Evolutionary conservation across 805 yeast genomes (phyloP).

Genomic region (Metschnikowia corniflorae): DNA sequence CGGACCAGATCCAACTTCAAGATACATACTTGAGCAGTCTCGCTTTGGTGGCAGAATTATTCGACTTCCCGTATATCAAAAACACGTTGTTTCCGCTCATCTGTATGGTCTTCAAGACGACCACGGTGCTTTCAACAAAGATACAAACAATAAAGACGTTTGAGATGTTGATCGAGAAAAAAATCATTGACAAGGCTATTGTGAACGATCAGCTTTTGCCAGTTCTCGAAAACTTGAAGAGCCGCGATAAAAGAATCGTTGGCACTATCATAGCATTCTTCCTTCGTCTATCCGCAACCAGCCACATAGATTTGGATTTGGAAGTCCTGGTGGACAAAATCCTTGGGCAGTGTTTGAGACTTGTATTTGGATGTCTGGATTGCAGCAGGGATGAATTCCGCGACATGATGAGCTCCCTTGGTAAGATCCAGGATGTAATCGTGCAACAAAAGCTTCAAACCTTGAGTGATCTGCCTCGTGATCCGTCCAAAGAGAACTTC

Average conservation of each 20-base stretch:
- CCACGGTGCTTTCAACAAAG: constrained; percentile 80
- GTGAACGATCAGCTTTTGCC: constrained; percentile 82
- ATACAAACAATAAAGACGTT: constrained; percentile 62
- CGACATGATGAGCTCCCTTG: constrained; percentile 20
- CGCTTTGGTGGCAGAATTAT: constrained; percentile 38
- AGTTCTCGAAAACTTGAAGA: constrained; percentile 66
- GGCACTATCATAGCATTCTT: constrained; percentile 49
- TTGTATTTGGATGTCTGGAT: constrained; percentile 38
- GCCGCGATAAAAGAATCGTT: constrained; percentile 67
- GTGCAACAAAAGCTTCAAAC: constrained; percentile 9
- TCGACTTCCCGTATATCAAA: constrained; percentile 70
- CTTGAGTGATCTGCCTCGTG: constrained; percentile 3
- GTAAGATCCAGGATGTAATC: constrained; percentile 8
- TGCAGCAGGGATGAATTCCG: constrained; percentile 34
- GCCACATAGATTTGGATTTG: constrained; percentile 14
- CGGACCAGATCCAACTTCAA: constrained; percentile 42
- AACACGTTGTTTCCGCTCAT: constrained; percentile 71
- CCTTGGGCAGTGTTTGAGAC: constrained; percentile 19
- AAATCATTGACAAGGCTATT: constrained; percentile 65
- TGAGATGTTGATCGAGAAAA: constrained; percentile 50
- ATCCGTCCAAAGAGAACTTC: constrained; percentile 18
- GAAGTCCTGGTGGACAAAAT: constrained; percentile 15
- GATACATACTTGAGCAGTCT: constrained; percentile 48
- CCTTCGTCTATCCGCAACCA: constrained; percentile 47
- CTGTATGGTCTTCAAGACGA: constrained; percentile 71